Percentiles rank a stretch among this genome's conserved stretches.
Evolutionary conservation across 2,329 filamentous ascomycete species (phyloP).

Genomic region (Myriosclerotinia curreyana): DNA sequence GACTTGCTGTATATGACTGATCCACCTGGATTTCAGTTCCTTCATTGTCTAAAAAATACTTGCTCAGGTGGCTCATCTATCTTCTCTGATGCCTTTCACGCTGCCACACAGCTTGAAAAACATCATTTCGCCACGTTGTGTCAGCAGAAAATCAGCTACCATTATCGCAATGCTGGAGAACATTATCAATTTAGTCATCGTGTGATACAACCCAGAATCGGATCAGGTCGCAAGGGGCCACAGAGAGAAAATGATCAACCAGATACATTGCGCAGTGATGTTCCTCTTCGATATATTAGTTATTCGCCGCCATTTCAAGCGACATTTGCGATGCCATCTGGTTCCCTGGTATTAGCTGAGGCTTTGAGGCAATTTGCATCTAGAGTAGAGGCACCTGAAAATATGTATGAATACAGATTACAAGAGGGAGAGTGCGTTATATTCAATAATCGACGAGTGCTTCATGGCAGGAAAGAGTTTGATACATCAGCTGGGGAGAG

Average conservation of each 20-base stretch:
- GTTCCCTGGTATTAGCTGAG: not conserved
- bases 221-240: too few species aligned
- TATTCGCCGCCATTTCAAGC: constrained; percentile 83
- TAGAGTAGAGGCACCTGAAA: constrained; percentile 44
- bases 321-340: constrained; percentile 33
- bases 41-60: constrained; percentile 84
- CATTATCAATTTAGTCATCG: constrained; percentile 59
- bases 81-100: constrained; percentile 73
- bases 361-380: constrained; percentile 12
- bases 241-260: too few species aligned
- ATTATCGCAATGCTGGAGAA: constrained; percentile 64
- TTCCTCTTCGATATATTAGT: constrained; percentile 44
- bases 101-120: constrained; percentile 47
- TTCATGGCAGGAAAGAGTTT: constrained; percentile 80
- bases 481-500: constrained; percentile 63
- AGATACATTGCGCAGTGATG: not conserved
- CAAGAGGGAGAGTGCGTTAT: constrained; percentile 82
- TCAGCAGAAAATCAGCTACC: constrained; percentile 53
- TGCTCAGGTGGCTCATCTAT: constrained; percentile 78
- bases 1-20: constrained; percentile 83
- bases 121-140: constrained; percentile 43
- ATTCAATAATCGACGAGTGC: constrained; percentile 84
- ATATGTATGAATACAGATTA: constrained; percentile 69
- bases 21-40: constrained; percentile 77
- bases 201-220: constrained; percentile 45